Conservation (phyloP, 2,329 filamentous ascomycete species). For the Pestalotiopsis fici region DNA sequence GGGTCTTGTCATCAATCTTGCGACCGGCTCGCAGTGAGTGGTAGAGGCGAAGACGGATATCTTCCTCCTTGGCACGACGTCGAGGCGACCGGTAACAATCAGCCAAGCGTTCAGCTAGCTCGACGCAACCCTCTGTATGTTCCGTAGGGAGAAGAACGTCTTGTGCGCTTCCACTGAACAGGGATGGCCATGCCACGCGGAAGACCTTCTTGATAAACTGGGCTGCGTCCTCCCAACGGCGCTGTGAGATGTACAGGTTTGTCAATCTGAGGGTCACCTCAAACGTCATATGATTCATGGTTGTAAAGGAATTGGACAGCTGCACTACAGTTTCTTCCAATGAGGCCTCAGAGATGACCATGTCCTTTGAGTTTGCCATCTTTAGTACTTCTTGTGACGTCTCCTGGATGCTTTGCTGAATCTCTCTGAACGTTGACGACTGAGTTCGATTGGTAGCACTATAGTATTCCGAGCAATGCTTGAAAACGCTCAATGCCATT, state of each 20-base stretch:
- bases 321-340: constrained; percentile 45
- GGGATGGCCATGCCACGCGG: constrained; percentile 43
- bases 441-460: constrained; percentile 35
- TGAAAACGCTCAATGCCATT: constrained; percentile 48
- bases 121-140: constrained; percentile 44
- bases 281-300: constrained; percentile 39
- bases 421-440: constrained; percentile 36
- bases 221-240: constrained; percentile 46
- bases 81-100: constrained; percentile 43
- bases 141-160: constrained; percentile 42
- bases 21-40: not conserved
- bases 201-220: constrained; percentile 45
- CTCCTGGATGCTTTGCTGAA: constrained; percentile 42
- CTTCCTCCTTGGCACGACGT: constrained; percentile 34
- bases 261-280: constrained; percentile 39
- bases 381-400: constrained; percentile 43
- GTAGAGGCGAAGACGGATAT: constrained; percentile 23
- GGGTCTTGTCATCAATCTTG: constrained; percentile 8
- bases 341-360: constrained; percentile 38
- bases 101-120: constrained; percentile 45
- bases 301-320: constrained; percentile 36
- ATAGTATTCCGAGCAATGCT: constrained; percentile 36
- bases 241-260: constrained; percentile 42
- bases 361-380: constrained; percentile 31
- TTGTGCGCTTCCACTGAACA: constrained; percentile 43